Conservation (phyloP, 129 eudicot genomes). For the Flaveria bidentis region DNA sequence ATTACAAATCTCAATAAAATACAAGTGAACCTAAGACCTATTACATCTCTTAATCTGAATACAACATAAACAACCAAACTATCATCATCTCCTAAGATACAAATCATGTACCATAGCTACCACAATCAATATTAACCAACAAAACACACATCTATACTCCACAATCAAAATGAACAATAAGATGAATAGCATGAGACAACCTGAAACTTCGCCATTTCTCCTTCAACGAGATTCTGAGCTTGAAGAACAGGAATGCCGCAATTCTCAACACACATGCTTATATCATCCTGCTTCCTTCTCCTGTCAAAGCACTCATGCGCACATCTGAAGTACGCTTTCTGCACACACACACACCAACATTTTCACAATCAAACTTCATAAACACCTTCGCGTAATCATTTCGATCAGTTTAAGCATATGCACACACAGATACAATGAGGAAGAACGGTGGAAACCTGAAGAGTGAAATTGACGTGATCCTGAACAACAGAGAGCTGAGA, state of each 20-base stretch:
- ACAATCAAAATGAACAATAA: neutral
- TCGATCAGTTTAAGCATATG: neutral
- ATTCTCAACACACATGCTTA: slow-evolving; percentile 76
- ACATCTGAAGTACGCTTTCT: slow-evolving; percentile 84
- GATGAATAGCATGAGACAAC: slow-evolving; percentile 26
- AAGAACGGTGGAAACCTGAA: slow-evolving; percentile 51
- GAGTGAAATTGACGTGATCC: slow-evolving; percentile 86
- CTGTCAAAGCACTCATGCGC: slow-evolving; percentile 91
- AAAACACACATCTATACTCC: too few relatives aligned
- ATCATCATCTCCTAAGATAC: slow-evolving; percentile 9
- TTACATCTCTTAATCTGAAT: too few relatives aligned
- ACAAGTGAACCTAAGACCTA: too few relatives aligned
- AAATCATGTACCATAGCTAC: neutral
- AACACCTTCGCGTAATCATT: neutral
- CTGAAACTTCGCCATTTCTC: slow-evolving; percentile 82
- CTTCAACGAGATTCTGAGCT: slow-evolving; percentile 80
- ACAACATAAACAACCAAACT: too few relatives aligned
- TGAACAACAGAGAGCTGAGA: slow-evolving; percentile 60
- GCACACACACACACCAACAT: slow-evolving; percentile 22
- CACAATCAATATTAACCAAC: too few relatives aligned
- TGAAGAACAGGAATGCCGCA: slow-evolving; percentile 74
- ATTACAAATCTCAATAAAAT: too few relatives aligned
- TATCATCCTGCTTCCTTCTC: slow-evolving; percentile 63
- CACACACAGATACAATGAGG: neutral
- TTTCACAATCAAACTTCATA: slow-evolving; percentile 15